Base-by-base conservation (phyloP, 2,329 filamentous ascomycete genomes). In the Colletotrichum sansevieriae region DNA sequence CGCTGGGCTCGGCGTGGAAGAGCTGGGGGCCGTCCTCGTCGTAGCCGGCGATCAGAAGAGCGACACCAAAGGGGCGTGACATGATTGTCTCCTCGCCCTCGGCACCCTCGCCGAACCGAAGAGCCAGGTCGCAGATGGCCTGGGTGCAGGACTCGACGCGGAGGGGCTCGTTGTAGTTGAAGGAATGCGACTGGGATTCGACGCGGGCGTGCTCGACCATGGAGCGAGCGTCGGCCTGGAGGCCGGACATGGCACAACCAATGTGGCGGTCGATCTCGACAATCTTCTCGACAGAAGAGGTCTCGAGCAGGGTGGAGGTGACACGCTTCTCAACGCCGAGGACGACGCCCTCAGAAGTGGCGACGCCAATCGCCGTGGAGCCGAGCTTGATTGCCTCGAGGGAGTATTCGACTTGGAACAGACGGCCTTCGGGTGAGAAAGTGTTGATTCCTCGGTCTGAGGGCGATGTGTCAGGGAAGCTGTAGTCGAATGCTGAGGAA, bases 401-500 rank as follows among this genome's bases (percentile, higher is more conserved):
- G 70, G 96, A 98, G 90, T 99, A 99, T 92, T 99, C 96, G 86
- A 99, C 96, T 87, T 99, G 96, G 89, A 99, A 99, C 82, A 99
- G 93, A 83, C 96, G 96, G 78, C 96, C 96, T 89, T 99, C 96
- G 71, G 96, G 96, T 76, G 96, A 99, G 90, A 99, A 99, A 88
- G 96, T 99, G 89, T 22, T n/a, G 65, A 71, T 71, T 55, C 70
- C 70, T 20, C 60, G 68, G 58, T 22, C 58, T 57, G 54, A 66
- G 54, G 55, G 64, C 52, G 63, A 29, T 29, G n/a, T 52, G 70
- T 49, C 62, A 73, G 80, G 82, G 37, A 78, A 83, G 79, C 77
- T 74, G 63, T 68, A 59, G 60, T 72, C 72, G 70, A 46, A 39
- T 5, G 63, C 59, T 35, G 69, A 73, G 71, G 71, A 72, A 71